Percentiles rank a stretch among this genome's conserved stretches.
Conservation (phyloP, 148 eudicot species). For the Camellia sinensis region DNA sequence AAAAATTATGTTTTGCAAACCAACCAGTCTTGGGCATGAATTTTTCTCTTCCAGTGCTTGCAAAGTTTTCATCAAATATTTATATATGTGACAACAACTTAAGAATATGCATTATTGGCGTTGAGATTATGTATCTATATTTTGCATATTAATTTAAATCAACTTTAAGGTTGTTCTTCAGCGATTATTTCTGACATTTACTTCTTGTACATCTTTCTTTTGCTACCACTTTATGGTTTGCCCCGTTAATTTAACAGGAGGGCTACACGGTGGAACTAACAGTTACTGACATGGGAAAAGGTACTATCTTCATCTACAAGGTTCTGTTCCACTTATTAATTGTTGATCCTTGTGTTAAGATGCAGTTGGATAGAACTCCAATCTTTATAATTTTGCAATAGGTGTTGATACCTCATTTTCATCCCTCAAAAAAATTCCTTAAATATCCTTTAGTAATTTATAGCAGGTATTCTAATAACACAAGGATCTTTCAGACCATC, state of each 20-base stretch:
- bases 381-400: neutral
- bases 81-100: neutral
- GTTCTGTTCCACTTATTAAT: slow-evolving; percentile 6
- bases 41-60: neutral
- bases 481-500: too few relatives aligned
- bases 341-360: neutral
- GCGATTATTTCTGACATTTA: neutral
- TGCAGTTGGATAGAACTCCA: neutral
- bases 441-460: too few relatives aligned
- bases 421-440: too few relatives aligned
- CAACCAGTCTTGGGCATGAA: neutral
- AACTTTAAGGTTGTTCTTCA: neutral
- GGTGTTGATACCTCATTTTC: neutral
- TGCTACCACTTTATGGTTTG: slow-evolving; percentile 5
- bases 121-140: neutral
- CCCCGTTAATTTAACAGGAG: slow-evolving; percentile 47
- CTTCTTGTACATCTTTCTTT: neutral
- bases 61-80: neutral
- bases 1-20: neutral
- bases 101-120: neutral
- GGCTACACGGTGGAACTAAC: slow-evolving; percentile 61
- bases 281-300: slow-evolving; percentile 78
- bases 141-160: neutral
- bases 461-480: too few relatives aligned
- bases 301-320: slow-evolving; percentile 30